Conservation (phyloP, 2,329 filamentous ascomycete genomes). For the Botryotinia calthae region DNA sequence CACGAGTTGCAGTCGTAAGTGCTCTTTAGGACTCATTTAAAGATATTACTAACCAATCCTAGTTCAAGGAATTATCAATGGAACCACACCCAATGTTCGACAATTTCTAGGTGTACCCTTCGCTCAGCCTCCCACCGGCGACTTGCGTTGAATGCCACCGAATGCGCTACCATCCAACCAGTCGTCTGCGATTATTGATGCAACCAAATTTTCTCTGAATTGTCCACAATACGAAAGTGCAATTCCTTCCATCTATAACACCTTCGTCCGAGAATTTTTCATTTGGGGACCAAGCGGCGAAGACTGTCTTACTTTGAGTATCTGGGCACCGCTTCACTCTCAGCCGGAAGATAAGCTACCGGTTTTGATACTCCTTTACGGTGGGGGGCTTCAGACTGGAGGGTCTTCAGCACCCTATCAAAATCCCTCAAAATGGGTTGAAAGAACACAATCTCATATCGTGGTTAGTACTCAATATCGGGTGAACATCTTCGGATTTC, state of each 20-base stretch:
- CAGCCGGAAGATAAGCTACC: slow-evolving; percentile 45
- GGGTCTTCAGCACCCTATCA: slow-evolving; percentile 19
- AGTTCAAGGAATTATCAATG: background rate
- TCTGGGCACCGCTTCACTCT: slow-evolving; percentile 29
- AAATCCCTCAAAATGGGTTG: slow-evolving; percentile 22
- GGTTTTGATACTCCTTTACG: slow-evolving; percentile 34
- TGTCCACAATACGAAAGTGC: background rate
- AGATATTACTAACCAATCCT: background rate
- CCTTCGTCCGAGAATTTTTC: slow-evolving; percentile 14
- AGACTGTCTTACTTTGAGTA: slow-evolving; percentile 35
- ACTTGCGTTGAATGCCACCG: background rate
- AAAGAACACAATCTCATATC: slow-evolving; percentile 27
- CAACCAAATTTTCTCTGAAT: background rate
- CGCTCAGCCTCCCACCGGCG: background rate
- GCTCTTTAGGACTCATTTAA: background rate
- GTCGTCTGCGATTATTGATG: background rate
- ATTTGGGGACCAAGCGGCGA: slow-evolving; percentile 24
- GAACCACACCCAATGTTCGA: background rate
- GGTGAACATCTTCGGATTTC: slow-evolving; percentile 35
- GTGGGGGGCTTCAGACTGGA: slow-evolving; percentile 21
- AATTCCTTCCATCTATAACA: background rate
- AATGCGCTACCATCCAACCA: background rate
- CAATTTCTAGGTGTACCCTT: background rate
- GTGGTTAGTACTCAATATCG: slow-evolving; percentile 39
- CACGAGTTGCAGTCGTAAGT: background rate